Evolutionary conservation across 2,329 filamentous ascomycete genomes (phyloP).

Genomic region (Pestalotiopsis sp.): DNA sequence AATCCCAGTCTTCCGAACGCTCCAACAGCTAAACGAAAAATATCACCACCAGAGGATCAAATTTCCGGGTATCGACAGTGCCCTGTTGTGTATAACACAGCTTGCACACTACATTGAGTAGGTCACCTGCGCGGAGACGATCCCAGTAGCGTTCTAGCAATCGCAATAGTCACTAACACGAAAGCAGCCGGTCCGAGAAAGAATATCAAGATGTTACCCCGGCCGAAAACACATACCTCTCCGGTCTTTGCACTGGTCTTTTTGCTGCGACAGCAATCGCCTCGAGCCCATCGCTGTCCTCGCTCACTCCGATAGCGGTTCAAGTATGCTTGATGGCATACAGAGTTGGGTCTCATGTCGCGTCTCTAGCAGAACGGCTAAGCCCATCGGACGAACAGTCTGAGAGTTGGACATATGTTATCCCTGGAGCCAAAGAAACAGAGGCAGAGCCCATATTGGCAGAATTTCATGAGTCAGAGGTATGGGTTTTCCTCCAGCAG

Average conservation of each 20-base stretch:
- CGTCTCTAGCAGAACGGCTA: conserved; percentile 50
- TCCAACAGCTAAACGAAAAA: conserved; percentile 66
- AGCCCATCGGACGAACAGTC: conserved; percentile 43
- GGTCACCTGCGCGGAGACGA: conserved; percentile 28
- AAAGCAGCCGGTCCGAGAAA: conserved; percentile 51
- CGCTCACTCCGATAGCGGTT: conserved; percentile 64
- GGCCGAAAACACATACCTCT: conserved; percentile 54
- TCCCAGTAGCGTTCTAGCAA: neutral
- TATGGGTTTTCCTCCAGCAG: conserved; percentile 29
- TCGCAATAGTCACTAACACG: conserved; percentile 28
- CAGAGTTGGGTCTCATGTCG: conserved; percentile 61
- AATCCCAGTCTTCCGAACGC: conserved; percentile 64
- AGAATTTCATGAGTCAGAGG: conserved; percentile 60
- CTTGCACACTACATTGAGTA: conserved; percentile 72
- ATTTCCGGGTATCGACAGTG: conserved; percentile 66
- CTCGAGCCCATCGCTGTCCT: conserved; percentile 62
- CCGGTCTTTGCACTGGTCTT: conserved; percentile 71
- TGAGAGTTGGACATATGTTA: conserved; percentile 69
- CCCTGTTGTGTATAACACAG: conserved; percentile 66
- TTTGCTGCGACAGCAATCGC: conserved; percentile 72
- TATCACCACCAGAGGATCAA: conserved; percentile 62
- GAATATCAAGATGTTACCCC: conserved; percentile 55
- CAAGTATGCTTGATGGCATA: conserved; percentile 70
- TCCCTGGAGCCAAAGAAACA: conserved; percentile 57
- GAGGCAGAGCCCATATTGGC: conserved; percentile 53